Evolutionary conservation across 345 rosid species (phyloP).

Genomic region (Carallia brachiata): DNA sequence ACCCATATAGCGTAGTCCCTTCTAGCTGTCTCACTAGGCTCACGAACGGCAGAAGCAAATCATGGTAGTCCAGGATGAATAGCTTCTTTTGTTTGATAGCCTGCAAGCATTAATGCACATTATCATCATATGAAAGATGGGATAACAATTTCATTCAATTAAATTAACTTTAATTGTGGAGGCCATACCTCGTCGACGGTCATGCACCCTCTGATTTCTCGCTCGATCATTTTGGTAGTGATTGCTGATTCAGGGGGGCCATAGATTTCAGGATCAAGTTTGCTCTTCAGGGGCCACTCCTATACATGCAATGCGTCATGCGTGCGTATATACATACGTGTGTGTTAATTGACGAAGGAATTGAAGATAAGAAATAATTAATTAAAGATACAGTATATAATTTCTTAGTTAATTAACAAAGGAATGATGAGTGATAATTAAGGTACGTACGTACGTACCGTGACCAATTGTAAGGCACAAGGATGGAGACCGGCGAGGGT

Average conservation of each 20-base stretch:
- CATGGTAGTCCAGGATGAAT: slow-evolving; percentile 61
- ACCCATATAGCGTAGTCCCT: slow-evolving; percentile 52
- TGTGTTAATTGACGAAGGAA: too few relatives aligned
- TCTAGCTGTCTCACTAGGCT: slow-evolving; percentile 51
- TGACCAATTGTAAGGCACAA: slow-evolving; percentile 41
- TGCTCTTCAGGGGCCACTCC: slow-evolving; percentile 89
- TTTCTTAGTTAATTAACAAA: too few relatives aligned
- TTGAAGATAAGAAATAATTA: too few relatives aligned
- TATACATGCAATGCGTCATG: slow-evolving; percentile 7
- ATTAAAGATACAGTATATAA: too few relatives aligned
- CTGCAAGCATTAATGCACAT: not conserved
- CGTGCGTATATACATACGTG: too few relatives aligned
- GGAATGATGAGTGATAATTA: too few relatives aligned
- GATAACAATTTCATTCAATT: too few relatives aligned
- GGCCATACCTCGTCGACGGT: slow-evolving; percentile 52
- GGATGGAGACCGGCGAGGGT: slow-evolving; percentile 84
- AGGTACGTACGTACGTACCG: slow-evolving; percentile 43
- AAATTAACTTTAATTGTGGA: too few relatives aligned
- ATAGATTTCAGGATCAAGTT: slow-evolving; percentile 58
- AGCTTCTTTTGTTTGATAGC: slow-evolving; percentile 39
- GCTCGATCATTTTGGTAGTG: slow-evolving; percentile 52
- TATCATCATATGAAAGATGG: not conserved
- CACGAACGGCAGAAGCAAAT: slow-evolving; percentile 58
- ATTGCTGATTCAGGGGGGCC: slow-evolving; percentile 68
- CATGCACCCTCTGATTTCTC: slow-evolving; percentile 53